Conservation (phyloP, 371 early-diverging fungal genomes). For the Mortierella sp. region DNA sequence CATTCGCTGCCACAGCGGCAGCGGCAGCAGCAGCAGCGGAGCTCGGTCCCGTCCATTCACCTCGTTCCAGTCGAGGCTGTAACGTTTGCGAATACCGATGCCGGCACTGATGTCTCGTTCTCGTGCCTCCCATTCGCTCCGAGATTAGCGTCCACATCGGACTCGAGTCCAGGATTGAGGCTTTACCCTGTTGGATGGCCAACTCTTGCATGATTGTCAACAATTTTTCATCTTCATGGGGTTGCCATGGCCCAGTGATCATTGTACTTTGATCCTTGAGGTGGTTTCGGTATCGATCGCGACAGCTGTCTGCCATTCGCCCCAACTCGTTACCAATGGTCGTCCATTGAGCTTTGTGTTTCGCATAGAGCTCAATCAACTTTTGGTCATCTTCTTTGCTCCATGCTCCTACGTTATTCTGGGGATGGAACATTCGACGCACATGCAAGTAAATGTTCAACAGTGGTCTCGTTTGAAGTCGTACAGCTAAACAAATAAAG, state of each 20-base stretch:
- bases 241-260: constrained; percentile 47
- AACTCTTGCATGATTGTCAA: constrained; percentile 48
- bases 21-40: constrained; percentile 46
- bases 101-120: constrained; percentile 49
- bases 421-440: constrained; percentile 53
- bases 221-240: constrained; percentile 42
- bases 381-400: constrained; percentile 51
- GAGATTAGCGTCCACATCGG: constrained; percentile 52
- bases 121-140: constrained; percentile 44
- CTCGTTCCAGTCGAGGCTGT: constrained; percentile 51
- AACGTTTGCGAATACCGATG: constrained; percentile 51
- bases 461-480: constrained; percentile 39
- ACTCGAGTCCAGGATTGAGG: constrained; percentile 39
- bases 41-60: constrained; percentile 52
- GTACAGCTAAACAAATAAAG: constrained; percentile 25
- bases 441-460: constrained; percentile 52
- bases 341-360: constrained; percentile 50
- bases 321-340: constrained; percentile 43
- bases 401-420: constrained; percentile 51
- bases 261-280: constrained; percentile 49
- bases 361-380: constrained; percentile 30
- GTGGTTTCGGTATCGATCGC: constrained; percentile 49
- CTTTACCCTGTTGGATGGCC: constrained; percentile 42
- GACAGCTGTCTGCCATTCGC: constrained; percentile 53
- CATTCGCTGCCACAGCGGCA: constrained; percentile 41